phyloP scores from a whole-genome alignment of 495 filamentous ascomycete genomes.

The Annulohypoxylon moriforme region DNA sequence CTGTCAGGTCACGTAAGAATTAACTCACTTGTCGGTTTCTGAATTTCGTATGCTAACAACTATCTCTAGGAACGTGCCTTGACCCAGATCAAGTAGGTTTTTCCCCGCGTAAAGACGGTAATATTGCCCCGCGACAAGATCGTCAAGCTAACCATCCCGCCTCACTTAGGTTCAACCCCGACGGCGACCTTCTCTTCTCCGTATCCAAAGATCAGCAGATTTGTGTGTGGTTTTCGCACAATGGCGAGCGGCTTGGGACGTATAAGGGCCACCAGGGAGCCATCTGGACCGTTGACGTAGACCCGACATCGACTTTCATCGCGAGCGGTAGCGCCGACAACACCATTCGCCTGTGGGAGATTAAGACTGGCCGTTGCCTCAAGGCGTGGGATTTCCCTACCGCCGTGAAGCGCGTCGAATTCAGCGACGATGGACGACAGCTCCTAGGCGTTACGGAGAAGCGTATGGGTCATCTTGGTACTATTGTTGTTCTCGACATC shows the following conservation, averaged over 20 bases:
- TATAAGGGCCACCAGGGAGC: slow-evolving; percentile 98
- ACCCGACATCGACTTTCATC: slow-evolving; percentile 92
- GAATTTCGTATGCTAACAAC: slow-evolving; percentile 49
- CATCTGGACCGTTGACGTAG: slow-evolving; percentile 98
- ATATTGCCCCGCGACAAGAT: slow-evolving; percentile 42
- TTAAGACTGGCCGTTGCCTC: slow-evolving; percentile 89
- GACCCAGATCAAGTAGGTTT: slow-evolving; percentile 89
- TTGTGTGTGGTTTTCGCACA: slow-evolving; percentile 93
- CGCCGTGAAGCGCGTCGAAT: slow-evolving; percentile 95
- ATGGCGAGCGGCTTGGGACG: slow-evolving; percentile 93
- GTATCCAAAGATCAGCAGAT: slow-evolving; percentile 97
- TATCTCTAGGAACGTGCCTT: slow-evolving; percentile 80
- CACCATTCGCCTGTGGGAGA: slow-evolving; percentile 96
- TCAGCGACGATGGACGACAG: slow-evolving; percentile 88
- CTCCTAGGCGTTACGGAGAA: slow-evolving; percentile 96
- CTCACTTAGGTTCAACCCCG: slow-evolving; percentile 79
- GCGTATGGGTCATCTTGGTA: slow-evolving; percentile 94
- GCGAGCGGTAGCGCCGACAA: slow-evolving; percentile 97
- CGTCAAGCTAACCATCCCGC: slow-evolving; percentile 29
- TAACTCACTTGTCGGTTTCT: slow-evolving; percentile 46
- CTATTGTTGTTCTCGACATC: slow-evolving; percentile 91
- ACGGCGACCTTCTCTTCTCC: slow-evolving; percentile 98
- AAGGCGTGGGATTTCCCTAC: slow-evolving; percentile 98
- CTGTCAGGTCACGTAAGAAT: slow-evolving; percentile 85
- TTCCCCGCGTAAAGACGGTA: slow-evolving; percentile 3